Evolutionary conservation across 179 eudicot species (phyloP).

Genomic region (Heliamphora pulchella): DNA sequence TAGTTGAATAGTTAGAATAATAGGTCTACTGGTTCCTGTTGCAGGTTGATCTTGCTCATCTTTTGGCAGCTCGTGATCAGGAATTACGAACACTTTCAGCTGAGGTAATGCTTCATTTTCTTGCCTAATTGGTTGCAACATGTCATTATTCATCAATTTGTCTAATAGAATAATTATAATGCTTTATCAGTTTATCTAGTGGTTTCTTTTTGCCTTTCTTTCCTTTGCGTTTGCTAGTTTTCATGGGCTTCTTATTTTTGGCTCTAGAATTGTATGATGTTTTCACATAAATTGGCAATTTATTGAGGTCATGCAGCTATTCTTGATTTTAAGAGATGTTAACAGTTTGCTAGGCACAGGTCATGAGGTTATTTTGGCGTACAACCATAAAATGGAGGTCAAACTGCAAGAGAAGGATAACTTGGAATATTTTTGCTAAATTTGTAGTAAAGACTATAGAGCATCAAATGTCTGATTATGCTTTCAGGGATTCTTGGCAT

Average conservation of each 20-base stretch:
- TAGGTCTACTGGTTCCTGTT: conserved; percentile 18
- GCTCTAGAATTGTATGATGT: conserved; percentile 1
- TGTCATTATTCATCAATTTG: neutral
- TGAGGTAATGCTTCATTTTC: conserved; percentile 49
- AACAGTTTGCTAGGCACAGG: neutral
- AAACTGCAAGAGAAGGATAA: conserved; percentile 3
- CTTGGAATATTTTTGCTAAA: neutral
- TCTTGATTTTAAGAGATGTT: neutral
- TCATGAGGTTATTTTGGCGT: neutral
- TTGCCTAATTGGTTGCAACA: neutral
- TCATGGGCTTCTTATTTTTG: neutral
- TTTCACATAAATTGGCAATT: neutral
- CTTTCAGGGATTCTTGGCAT: too few species aligned
- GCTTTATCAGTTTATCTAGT: neutral
- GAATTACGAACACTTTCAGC: conserved; percentile 95
- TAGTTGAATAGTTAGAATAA: conserved; percentile 4
- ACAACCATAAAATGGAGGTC: neutral
- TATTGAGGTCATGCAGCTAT: neutral
- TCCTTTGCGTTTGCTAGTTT: neutral
- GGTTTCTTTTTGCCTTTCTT: neutral
- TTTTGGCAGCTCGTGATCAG: conserved; percentile 96
- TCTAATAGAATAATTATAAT: neutral
- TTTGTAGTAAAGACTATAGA: neutral
- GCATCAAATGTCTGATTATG: neutral
- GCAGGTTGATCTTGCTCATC: conserved; percentile 97